Conservation (phyloP, 441 rosid species). For the Cnidoscolus chayamansa region DNA sequence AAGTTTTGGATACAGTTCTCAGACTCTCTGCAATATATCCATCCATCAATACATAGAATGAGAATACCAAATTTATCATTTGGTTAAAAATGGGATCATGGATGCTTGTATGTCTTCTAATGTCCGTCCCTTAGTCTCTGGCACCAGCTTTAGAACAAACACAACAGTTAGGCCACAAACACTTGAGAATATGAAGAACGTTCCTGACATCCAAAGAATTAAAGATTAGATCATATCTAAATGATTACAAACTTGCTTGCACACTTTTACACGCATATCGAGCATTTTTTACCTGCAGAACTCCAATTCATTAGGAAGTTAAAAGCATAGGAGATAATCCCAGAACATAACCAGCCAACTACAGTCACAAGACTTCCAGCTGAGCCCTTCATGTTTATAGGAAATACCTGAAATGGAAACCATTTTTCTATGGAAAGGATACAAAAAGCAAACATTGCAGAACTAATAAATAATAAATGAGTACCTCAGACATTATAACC, state of each 20-base stretch:
- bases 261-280: background rate
- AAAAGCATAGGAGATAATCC: slow-evolving; percentile 67
- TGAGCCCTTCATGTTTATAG: slow-evolving; percentile 71
- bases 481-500: slow-evolving; percentile 94
- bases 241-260: background rate
- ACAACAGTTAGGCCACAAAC: slow-evolving; percentile 50
- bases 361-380: slow-evolving; percentile 83
- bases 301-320: slow-evolving; percentile 79
- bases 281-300: slow-evolving; percentile 45
- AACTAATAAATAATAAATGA: background rate
- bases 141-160: slow-evolving; percentile 66
- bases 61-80: slow-evolving; percentile 4
- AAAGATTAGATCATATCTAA: background rate
- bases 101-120: slow-evolving; percentile 84
- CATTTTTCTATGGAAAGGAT: background rate
- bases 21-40: background rate
- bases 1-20: too few relatives aligned
- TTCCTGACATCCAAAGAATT: slow-evolving; percentile 37
- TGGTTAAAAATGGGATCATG: slow-evolving; percentile 34
- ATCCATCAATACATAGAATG: background rate
- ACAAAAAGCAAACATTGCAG: background rate
- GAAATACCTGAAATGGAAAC: slow-evolving; percentile 58
- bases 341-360: slow-evolving; percentile 55
- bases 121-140: slow-evolving; percentile 82
- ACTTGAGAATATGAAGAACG: slow-evolving; percentile 60